Percentiles rank a stretch among this genome's conserved stretches.
Conservation (phyloP, 2,329 filamentous ascomycete genomes). For the Sordariomycetes sp. region DNA sequence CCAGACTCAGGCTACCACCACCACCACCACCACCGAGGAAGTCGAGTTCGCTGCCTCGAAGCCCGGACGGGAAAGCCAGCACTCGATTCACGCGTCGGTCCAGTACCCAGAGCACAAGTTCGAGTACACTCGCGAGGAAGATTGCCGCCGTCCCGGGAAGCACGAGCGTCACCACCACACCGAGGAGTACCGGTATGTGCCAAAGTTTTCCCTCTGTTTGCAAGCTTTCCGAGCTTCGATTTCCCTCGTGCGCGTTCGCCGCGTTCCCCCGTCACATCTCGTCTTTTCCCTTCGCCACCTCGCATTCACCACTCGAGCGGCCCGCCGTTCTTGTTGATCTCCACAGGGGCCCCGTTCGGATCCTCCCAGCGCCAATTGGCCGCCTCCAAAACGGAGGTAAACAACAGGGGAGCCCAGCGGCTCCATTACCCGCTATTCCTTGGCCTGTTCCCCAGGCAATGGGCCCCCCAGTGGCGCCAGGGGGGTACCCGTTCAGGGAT, state of each 20-base stretch:
- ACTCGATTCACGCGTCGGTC: conserved; percentile 56
- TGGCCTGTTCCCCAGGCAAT: conserved; percentile 1
- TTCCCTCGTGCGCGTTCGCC: not conserved
- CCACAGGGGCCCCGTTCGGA: not conserved
- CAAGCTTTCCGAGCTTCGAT: not conserved
- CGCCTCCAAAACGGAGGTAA: not conserved
- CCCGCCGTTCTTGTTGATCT: not conserved
- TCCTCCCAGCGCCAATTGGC: not conserved
- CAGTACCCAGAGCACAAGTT: conserved; percentile 71
- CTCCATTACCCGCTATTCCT: not conserved
- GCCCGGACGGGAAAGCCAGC: conserved; percentile 97
- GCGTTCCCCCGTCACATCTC: not conserved
- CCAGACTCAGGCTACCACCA: conserved; percentile 27
- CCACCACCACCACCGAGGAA: conserved; percentile 56
- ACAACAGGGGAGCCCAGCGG: not conserved
- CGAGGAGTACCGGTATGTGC: conserved; percentile 44
- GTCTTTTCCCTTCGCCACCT: not conserved
- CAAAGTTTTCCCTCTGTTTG: conserved; percentile 2
- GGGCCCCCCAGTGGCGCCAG: conserved; percentile 5
- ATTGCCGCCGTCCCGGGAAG: conserved; percentile 61
- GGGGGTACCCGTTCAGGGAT: conserved; percentile 4
- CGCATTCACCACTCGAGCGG: not conserved
- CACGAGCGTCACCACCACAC: conserved; percentile 21
- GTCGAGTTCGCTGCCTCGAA: conserved; percentile 63
- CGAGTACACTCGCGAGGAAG: conserved; percentile 67